These are phyloP conservation scores for Colletotrichum spaethianum DNA, from an alignment of 2,329 filamentous ascomycete genomes.

Conservation along the genomic window DNA sequence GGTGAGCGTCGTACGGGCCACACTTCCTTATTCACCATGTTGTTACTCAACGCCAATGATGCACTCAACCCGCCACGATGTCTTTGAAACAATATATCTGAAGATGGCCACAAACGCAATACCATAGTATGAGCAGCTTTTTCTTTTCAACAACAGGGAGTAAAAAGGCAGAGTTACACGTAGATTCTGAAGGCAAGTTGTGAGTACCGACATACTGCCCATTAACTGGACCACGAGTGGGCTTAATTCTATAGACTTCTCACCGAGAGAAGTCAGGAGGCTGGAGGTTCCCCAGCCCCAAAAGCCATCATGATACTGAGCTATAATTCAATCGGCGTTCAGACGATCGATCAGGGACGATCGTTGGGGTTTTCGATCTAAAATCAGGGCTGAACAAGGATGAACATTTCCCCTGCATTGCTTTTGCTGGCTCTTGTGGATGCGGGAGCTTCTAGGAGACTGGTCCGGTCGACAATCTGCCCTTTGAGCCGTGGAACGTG, in stretches of 20 bases:
- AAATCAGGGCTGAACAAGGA: background rate
- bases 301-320: slow-evolving; percentile 1
- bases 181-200: background rate
- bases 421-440: background rate
- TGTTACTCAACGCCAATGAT: background rate
- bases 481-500: slow-evolving; percentile 8
- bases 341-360: slow-evolving; percentile 23
- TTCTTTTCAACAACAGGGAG: background rate
- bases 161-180: background rate
- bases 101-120: background rate
- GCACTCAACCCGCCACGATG: background rate
- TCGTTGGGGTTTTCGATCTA: slow-evolving; percentile 7
- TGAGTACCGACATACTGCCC: background rate
- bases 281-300: background rate
- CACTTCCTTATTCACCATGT: background rate
- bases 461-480: slow-evolving; percentile 4
- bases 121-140: background rate
- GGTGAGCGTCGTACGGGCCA: background rate
- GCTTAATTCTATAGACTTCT: background rate
- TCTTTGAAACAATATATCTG: background rate
- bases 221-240: background rate
- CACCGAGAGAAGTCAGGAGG: slow-evolving; percentile 12
- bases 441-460: background rate
- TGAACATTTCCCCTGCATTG: background rate
- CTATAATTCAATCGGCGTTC: slow-evolving; percentile 25